phyloP scores from a whole-genome alignment of 768 basidiomycete genomes.

The Naematelia encephala region DNA sequence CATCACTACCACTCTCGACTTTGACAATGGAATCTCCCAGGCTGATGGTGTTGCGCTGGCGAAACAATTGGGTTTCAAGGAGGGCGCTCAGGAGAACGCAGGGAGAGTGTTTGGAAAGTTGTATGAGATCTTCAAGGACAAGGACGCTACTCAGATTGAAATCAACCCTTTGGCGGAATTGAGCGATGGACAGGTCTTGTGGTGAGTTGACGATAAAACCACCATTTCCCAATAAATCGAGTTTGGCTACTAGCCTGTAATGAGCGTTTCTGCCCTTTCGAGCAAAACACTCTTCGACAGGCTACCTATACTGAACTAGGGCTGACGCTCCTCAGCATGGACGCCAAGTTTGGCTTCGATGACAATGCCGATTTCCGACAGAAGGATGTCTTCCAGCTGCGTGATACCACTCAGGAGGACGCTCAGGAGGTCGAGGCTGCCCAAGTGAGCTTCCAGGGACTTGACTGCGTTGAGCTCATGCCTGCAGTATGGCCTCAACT shows the following conservation, averaged over 20 bases:
- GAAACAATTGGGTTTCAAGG: conserved; percentile 84
- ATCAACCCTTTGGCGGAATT: conserved; percentile 97
- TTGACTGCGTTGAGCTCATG: background rate
- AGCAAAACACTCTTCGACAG: too few species aligned
- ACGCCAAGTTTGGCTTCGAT: conserved; percentile 99
- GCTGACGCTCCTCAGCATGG: conserved; percentile 68
- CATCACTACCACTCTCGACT: conserved; percentile 88
- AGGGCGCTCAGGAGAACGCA: conserved; percentile 71
- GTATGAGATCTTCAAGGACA: conserved; percentile 96
- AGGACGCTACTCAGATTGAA: conserved; percentile 98
- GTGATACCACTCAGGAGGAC: conserved; percentile 93
- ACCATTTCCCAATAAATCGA: conserved; percentile 3
- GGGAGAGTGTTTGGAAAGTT: conserved; percentile 90
- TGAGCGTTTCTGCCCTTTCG: too few species aligned
- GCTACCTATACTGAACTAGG: too few species aligned
- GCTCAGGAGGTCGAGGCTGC: conserved; percentile 97
- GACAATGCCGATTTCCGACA: conserved; percentile 99
- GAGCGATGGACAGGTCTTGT: conserved; percentile 83
- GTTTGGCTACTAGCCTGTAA: background rate
- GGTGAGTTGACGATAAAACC: conserved; percentile 56
- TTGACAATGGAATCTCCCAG: conserved; percentile 72
- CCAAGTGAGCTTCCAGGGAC: conserved; percentile 54
- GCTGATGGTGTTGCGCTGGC: conserved; percentile 72
- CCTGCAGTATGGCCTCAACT: conserved; percentile 73
- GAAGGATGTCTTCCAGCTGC: conserved; percentile 76